Conservation (phyloP, 2,329 filamentous ascomycete species). For the Gaeumannomyces tritici region DNA sequence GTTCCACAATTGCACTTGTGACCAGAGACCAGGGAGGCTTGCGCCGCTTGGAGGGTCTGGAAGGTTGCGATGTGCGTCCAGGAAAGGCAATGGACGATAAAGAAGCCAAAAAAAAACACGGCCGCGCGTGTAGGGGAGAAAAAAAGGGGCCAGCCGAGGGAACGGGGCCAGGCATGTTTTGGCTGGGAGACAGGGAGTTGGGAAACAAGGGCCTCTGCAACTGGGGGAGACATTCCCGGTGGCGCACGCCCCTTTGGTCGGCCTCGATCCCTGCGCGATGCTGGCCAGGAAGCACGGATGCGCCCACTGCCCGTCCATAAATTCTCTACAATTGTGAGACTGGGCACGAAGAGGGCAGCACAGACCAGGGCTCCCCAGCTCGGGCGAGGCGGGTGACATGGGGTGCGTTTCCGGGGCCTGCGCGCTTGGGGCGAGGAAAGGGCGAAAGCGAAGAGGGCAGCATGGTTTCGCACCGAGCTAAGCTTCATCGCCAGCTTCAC, state of each 20-base stretch:
- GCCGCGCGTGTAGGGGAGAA: too few relatives aligned
- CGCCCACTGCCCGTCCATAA: constrained; percentile 1
- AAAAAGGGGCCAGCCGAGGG: too few relatives aligned
- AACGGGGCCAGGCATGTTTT: background rate
- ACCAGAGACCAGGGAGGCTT: background rate
- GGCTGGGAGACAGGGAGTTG: background rate
- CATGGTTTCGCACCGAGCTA: too few relatives aligned
- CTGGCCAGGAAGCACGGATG: constrained; percentile 2
- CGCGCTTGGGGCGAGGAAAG: too few relatives aligned
- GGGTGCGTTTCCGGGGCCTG: too few relatives aligned
- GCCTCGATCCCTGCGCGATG: background rate
- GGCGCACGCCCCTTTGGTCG: background rate
- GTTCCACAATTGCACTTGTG: background rate
- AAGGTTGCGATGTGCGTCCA: background rate
- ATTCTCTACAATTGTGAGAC: constrained; percentile 2
- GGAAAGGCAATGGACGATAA: background rate
- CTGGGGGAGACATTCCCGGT: background rate
- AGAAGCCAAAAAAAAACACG: background rate
- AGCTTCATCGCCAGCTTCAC: too few relatives aligned
- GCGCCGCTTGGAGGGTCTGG: background rate
- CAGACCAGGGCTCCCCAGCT: background rate
- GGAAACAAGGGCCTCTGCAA: background rate
- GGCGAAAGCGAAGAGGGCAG: too few relatives aligned
- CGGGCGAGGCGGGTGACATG: too few relatives aligned
- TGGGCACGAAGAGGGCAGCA: background rate